A percentile compares a stretch with the other conserved stretches of the same genome.
Evolutionary conservation across 176 grass and related monocot species (phyloP).

Genomic region (Oryza rufipogon): DNA sequence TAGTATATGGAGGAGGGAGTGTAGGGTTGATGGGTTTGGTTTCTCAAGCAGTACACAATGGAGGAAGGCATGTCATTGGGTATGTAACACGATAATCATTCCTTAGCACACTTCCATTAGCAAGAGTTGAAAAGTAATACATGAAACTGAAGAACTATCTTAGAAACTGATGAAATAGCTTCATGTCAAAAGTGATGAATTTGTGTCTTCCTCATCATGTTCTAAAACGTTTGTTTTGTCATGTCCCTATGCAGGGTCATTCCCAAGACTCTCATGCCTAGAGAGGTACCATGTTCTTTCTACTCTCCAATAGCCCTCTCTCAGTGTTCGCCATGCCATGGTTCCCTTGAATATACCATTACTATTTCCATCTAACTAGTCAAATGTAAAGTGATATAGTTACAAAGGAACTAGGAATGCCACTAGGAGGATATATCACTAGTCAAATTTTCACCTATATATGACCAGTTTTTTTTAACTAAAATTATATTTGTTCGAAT

Average conservation of each 20-base stretch:
- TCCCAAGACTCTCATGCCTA: conserved; percentile 66
- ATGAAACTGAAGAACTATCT: not conserved
- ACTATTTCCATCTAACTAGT: not conserved
- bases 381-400: not conserved
- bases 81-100: conserved; percentile 27
- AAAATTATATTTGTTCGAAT: not conserved
- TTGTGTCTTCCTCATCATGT: not conserved
- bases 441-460: not conserved
- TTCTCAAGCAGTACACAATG: conserved; percentile 55
- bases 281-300: conserved; percentile 50
- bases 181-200: conserved; percentile 10
- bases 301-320: conserved; percentile 14
- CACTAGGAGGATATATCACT: not conserved
- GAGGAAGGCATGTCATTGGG: conserved; percentile 60
- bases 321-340: conserved; percentile 16
- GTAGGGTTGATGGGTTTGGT: conserved; percentile 53
- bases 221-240: conserved; percentile 36
- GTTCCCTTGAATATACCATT: conserved; percentile 10
- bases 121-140: not conserved
- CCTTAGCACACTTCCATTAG: conserved; percentile 15
- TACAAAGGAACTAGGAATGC: not conserved
- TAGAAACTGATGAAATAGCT: not conserved
- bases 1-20: conserved; percentile 60
- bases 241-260: conserved; percentile 55
- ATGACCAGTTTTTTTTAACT: not conserved